Evolutionary conservation across 805 yeast species (phyloP).

Genomic region (Tetrapisispora pingtungensis): DNA sequence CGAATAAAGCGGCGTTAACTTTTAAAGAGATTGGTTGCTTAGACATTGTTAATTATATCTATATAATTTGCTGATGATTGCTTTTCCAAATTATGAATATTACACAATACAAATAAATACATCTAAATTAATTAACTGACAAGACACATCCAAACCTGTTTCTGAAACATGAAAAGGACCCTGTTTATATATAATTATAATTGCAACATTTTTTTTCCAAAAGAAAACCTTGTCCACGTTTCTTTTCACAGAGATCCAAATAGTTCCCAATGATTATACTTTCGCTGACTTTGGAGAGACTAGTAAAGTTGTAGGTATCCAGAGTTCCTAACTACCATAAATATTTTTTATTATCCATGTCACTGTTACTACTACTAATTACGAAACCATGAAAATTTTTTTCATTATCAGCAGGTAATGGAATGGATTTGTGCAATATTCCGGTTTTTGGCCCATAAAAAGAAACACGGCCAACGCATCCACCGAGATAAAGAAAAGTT

Average conservation of each 20-base stretch:
- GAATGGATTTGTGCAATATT: no score
- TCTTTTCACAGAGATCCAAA: not conserved
- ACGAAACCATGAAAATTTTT: no score
- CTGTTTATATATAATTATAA: not conserved
- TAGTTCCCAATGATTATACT: no score
- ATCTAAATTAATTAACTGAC: not conserved
- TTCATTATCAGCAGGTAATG: no score
- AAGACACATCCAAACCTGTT: no score
- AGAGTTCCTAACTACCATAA: no score
- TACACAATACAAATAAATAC: not conserved
- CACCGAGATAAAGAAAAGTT: not conserved
- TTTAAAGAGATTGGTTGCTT: slow-evolving; percentile 27
- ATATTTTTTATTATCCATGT: no score
- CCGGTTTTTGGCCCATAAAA: not conserved
- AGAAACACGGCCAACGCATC: no score
- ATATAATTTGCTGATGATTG: not conserved
- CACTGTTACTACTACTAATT: not conserved
- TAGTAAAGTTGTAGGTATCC: no score
- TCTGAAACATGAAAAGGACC: no score
- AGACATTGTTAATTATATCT: slow-evolving; percentile 12
- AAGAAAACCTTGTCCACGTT: not conserved
- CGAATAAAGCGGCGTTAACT: slow-evolving; percentile 52
- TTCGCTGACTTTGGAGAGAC: no score
- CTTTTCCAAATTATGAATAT: not conserved
- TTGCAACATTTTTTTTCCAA: no score